Evolutionary conservation across 768 basidiomycete species (phyloP), one percentile per base, ranked within the genome.

Genomic region (Lenzites betulinus): DNA sequence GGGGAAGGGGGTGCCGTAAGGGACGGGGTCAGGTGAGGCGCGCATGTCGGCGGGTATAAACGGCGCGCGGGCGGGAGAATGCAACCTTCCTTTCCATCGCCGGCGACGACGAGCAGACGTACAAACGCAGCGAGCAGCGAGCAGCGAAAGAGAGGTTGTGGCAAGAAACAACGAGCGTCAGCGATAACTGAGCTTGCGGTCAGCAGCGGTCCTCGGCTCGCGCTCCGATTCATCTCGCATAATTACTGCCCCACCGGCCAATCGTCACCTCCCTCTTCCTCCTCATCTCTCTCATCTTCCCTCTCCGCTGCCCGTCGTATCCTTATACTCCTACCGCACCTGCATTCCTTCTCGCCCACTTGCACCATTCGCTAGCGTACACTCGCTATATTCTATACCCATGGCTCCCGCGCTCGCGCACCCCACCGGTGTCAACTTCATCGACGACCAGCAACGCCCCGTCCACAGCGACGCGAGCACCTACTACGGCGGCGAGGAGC

Each of bases 401-500:
- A 88, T 92, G 90, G 82, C 88, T 4, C 90, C 90, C 51, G 69
- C 81, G 30, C 72, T 89, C 52, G 78, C 74, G 62, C 89, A 89
- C 67, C 90, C 89, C 0, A 63, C 88, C 7, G 81, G 81, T 55
- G 82, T 88, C 51, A 79, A 77, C 60, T 90, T 91, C 66, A 69
- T 88, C 64, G 89, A 90, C 64, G 89, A 92, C 58, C 76, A 76
- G 20, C 73, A 78, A 20, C 73, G 75, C 26, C 68, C 79, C 5
- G 81, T 82, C 55, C 77, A 90, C 66, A 79, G 80, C 52, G 93
- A 95, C 54, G 86, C 93, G 9, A 81, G 86, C 23, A 83, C 85
- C 9, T 95, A 95, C 77, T 96, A 96, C 66, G 91, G 90, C 43
- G 86, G 87, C 20, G 82, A 81, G 44, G 90, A 96, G 69, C 80